A percentile compares a stretch with the other conserved stretches of the same genome.
Evolutionary conservation across 305 asterid species (phyloP).

Genomic region (Rubia peregrina): DNA sequence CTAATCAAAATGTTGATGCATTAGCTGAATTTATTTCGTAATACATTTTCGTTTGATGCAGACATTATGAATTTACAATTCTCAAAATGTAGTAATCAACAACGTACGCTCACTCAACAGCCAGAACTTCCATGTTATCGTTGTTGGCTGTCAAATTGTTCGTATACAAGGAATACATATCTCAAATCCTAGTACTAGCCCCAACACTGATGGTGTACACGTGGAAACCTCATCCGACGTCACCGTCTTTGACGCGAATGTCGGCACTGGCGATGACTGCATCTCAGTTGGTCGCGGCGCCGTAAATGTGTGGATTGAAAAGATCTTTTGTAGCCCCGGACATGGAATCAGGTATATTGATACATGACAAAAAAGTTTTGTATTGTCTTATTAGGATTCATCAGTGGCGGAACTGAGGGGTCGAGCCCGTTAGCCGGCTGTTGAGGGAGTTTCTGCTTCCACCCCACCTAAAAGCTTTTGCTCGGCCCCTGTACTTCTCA

Average conservation of each 20-base stretch:
- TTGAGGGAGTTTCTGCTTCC: too few relatives aligned
- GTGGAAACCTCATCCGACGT: background rate
- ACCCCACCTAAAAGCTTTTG: too few relatives aligned
- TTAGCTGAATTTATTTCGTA: background rate
- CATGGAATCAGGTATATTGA: slow-evolving; percentile 15
- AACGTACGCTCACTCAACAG: background rate
- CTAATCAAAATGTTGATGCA: background rate
- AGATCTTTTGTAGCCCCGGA: slow-evolving; percentile 23
- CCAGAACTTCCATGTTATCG: slow-evolving; percentile 3
- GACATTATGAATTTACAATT: background rate
- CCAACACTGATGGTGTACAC: slow-evolving; percentile 18
- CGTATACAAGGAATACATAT: background rate
- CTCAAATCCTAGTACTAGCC: slow-evolving; percentile 1
- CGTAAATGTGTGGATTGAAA: slow-evolving; percentile 8
- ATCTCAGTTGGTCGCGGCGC: slow-evolving; percentile 15
- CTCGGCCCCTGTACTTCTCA: too few relatives aligned
- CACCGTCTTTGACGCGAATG: background rate
- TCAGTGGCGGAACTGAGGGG: too few relatives aligned
- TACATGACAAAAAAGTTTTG: too few relatives aligned
- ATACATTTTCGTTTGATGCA: background rate
- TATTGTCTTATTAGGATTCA: too few relatives aligned
- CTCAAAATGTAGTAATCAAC: background rate
- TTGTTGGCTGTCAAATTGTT: background rate
- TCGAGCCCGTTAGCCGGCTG: too few relatives aligned
- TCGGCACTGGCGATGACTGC: slow-evolving; percentile 22